Conservation (phyloP, 2,329 filamentous ascomycete genomes). For the Clonostachys rhizophaga region DNA sequence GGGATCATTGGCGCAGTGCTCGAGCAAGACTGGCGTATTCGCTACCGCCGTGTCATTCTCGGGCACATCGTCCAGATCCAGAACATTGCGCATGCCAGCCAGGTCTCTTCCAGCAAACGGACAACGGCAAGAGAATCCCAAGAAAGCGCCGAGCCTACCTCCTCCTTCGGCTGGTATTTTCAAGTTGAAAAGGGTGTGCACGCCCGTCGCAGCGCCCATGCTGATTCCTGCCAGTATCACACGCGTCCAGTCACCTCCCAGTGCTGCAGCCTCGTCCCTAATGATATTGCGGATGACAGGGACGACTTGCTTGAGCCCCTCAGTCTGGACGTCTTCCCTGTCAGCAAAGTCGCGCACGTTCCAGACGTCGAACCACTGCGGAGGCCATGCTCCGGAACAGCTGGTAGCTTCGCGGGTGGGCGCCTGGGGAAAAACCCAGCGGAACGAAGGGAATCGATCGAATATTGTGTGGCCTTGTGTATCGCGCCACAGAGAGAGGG, state of each 20-base stretch:
- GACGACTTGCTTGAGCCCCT: constrained; percentile 32
- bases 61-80: constrained; percentile 9
- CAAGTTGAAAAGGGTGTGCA: constrained; percentile 29
- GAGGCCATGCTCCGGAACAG: constrained; percentile 9
- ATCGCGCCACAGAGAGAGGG: constrained; percentile 20
- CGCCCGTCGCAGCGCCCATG: constrained; percentile 35
- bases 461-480: constrained; percentile 23
- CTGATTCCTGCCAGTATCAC: constrained; percentile 40
- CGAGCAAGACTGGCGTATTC: constrained; percentile 35
- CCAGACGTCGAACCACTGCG: constrained; percentile 49
- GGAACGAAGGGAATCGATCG: constrained; percentile 35
- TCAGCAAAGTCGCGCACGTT: constrained; percentile 31
- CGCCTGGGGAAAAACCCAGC: constrained; percentile 45
- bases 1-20: constrained; percentile 38
- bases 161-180: constrained; percentile 4
- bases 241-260: constrained; percentile 29
- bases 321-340: constrained; percentile 32
- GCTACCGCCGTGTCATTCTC: constrained; percentile 15
- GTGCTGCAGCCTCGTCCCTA: constrained; percentile 19
- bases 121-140: constrained; percentile 31
- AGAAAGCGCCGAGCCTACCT: constrained; percentile 19
- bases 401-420: constrained; percentile 17
- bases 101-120: constrained; percentile 25
- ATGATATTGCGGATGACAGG: constrained; percentile 22
- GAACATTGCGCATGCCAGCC: constrained; percentile 18